Base-by-base conservation (phyloP, 805 yeast genomes). In the Alloascoidea hylecoeti region DNA sequence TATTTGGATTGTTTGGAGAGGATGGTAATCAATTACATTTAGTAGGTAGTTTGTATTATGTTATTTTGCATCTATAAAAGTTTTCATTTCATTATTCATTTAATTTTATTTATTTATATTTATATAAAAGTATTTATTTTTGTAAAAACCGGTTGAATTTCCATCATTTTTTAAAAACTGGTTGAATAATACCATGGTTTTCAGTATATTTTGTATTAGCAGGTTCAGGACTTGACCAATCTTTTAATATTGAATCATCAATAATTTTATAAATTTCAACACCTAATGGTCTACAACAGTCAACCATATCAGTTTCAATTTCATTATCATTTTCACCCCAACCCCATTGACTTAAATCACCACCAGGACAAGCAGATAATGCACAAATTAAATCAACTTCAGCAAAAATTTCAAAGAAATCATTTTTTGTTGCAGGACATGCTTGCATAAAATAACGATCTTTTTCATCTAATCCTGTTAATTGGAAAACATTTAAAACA, bases 361-460 rank as follows among this genome's bases (percentile, higher is more conserved):
- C 83, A 37, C 82, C 83, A 3, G 81, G 82, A 51, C 81, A 76
- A 5, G 81, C 75, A 39, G 74, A 66, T 36, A 76, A 64, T 5
- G 82, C 82, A 45, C 77, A 71, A 37, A 76, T 54, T 41, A 75
- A 54, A 48, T 76, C 82, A 35, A 69, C 70, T 48, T 76, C 83
- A 3, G 81, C 81, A 53, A 74, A 76, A 50, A 72, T 63, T 52
- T 76, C 82, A 47, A 76, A 74, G 51, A 70, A 73, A 48, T 76
- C 83, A 12, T 64, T 70, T 34, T 59, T 54, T 27, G 64, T 58
- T 2, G 82, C 76, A 1, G 83, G 83, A 44, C 77, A 73, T 1
- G 82, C 68, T 49, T 74, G 81, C 82, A 75, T 75, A 51, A 71
- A 75, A 51, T 76, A 76, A 50, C 72, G 78, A 50, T 75, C 82